Conservation (phyloP, 225 moss, liverwort and hornwort genomes). For the Marchantia paleacea region DNA sequence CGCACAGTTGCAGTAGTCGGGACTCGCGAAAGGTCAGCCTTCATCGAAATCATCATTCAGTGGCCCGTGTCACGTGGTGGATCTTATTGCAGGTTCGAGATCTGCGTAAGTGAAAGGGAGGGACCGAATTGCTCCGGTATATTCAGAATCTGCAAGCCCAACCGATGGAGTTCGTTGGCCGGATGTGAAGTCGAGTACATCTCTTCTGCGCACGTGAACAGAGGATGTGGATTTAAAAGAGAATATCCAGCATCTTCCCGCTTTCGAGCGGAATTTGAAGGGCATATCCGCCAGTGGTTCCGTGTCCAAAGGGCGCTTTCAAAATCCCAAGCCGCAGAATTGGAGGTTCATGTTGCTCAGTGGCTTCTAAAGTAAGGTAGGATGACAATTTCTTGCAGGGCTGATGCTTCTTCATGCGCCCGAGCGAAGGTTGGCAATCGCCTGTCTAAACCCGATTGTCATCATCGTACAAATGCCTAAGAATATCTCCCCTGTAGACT, state of each 20-base stretch:
- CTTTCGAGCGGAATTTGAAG: not conserved
- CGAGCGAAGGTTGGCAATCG: not conserved
- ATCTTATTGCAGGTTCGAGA: not conserved
- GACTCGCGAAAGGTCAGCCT: no score
- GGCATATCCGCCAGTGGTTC: not conserved
- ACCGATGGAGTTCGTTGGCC: not conserved
- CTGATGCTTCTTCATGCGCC: not conserved
- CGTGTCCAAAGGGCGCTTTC: not conserved
- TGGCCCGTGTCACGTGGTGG: no score
- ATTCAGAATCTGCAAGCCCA: not conserved
- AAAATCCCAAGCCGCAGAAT: not conserved
- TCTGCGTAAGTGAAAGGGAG: not conserved
- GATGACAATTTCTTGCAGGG: not conserved
- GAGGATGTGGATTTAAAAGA: not conserved
- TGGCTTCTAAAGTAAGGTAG: not conserved
- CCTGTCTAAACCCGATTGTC: not conserved
- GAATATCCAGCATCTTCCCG: slow-evolving; percentile 7
- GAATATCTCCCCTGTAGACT: not conserved
- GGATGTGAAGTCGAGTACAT: not conserved
- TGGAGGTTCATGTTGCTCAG: not conserved
- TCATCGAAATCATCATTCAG: no score
- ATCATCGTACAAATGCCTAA: not conserved
- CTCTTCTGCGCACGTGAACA: not conserved
- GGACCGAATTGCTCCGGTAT: not conserved
- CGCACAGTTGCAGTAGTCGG: not conserved